Evolutionary conservation across 1,284 basidiomycete species (phyloP).

Genomic region (Kwoniella shivajii): DNA sequence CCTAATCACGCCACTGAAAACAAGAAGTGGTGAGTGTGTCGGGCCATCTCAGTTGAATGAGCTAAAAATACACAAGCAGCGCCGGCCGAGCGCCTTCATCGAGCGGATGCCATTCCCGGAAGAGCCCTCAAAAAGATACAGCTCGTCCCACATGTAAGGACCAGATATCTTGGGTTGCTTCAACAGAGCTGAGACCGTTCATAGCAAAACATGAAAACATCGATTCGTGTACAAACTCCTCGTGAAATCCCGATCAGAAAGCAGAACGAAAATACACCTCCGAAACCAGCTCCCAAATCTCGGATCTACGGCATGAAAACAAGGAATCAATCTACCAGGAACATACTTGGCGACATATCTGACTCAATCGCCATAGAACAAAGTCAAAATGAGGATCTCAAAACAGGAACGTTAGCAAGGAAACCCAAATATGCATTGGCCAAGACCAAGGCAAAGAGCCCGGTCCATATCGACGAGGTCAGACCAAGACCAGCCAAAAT

Average conservation of each 20-base stretch:
- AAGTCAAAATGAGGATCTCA: too few species aligned
- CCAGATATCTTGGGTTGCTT: not conserved
- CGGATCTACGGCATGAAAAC: conserved; percentile 20
- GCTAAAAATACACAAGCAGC: not conserved
- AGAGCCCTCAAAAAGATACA: conserved; percentile 26
- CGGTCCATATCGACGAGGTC: too few species aligned
- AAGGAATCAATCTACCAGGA: conserved; percentile 5
- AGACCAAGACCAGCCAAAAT: too few species aligned
- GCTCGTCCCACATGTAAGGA: conserved; percentile 30
- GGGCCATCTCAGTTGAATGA: not conserved
- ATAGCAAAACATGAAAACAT: not conserved
- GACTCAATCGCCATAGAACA: too few species aligned
- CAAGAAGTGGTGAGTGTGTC: conserved; percentile 14
- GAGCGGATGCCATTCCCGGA: not conserved
- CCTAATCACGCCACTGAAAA: conserved; percentile 13
- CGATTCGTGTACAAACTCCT: not conserved
- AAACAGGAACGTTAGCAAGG: too few species aligned
- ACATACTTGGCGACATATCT: not conserved
- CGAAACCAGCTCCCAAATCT: conserved; percentile 6
- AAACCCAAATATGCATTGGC: too few species aligned
- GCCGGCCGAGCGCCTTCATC: not conserved
- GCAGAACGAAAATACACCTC: conserved; percentile 9
- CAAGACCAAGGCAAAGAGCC: too few species aligned
- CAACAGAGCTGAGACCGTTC: too few species aligned
- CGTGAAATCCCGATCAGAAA: not conserved